These are phyloP conservation scores for Hypocrella siamensis DNA, from an alignment of 2,329 filamentous ascomycete species.

Conservation along the genomic window DNA sequence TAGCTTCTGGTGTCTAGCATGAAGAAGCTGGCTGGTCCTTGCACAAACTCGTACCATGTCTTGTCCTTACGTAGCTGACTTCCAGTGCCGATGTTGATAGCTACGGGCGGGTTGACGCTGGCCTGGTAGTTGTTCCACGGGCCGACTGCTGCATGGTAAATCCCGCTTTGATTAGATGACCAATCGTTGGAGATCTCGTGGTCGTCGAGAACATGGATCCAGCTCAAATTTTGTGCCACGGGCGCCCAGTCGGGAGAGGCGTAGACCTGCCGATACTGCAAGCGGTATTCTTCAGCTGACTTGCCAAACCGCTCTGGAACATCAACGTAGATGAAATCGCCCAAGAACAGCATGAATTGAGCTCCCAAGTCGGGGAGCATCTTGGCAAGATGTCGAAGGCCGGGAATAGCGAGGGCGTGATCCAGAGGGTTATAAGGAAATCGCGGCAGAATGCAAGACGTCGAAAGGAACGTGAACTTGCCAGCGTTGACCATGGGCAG, in stretches of 20 bases:
- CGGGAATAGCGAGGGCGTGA: slow-evolving; percentile 68
- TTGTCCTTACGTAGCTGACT: slow-evolving; percentile 30
- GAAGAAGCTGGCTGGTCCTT: slow-evolving; percentile 89
- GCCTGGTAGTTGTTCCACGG: slow-evolving; percentile 81
- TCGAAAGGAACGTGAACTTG: slow-evolving; percentile 79
- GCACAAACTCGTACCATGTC: slow-evolving; percentile 79
- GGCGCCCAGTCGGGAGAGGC: slow-evolving; percentile 80
- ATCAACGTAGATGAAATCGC: slow-evolving; percentile 83
- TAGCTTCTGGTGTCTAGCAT: slow-evolving; percentile 85
- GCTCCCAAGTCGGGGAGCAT: slow-evolving; percentile 56
- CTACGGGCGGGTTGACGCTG: slow-evolving; percentile 62
- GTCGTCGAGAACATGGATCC: slow-evolving; percentile 94
- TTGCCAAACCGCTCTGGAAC: slow-evolving; percentile 69
- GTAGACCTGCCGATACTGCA: slow-evolving; percentile 92
- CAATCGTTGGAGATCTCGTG: slow-evolving; percentile 92
- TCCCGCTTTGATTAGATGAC: slow-evolving; percentile 1
- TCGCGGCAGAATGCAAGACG: slow-evolving; percentile 81
- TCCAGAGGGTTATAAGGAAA: slow-evolving; percentile 80
- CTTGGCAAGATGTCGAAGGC: slow-evolving; percentile 61
- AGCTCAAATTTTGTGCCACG: slow-evolving; percentile 67
- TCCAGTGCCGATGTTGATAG: slow-evolving; percentile 30
- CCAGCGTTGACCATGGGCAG: slow-evolving; percentile 44
- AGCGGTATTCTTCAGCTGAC: slow-evolving; percentile 59
- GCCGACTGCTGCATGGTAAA: slow-evolving; percentile 51
- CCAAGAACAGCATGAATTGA: slow-evolving; percentile 69